A percentile compares a stretch with the other conserved stretches of the same genome.
Conservation (phyloP, 139 green algal genomes). For the Micractinium sp. region DNA sequence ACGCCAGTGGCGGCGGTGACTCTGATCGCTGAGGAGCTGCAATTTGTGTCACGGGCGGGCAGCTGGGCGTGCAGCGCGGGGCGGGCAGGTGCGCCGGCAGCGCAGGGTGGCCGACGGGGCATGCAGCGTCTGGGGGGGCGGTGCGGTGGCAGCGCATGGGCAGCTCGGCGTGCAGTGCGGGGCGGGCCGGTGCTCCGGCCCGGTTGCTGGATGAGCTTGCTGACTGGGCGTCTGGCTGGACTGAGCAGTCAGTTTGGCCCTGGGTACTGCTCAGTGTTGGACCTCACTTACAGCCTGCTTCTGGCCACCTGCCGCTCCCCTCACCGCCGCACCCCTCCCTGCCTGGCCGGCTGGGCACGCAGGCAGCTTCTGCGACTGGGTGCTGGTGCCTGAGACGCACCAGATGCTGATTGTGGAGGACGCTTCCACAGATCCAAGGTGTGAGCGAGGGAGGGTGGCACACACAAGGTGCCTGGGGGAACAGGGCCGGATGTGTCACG, state of each 20-base stretch:
- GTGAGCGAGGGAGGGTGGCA: not conserved
- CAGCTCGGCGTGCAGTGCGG: slow-evolving; percentile 80
- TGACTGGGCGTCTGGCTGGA: not conserved
- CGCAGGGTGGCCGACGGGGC: not conserved
- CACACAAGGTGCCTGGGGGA: not conserved
- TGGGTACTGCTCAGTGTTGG: too few species aligned
- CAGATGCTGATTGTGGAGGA: slow-evolving; percentile 81
- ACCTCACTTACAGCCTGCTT: too few species aligned
- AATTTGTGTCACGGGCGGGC: slow-evolving; percentile 13
- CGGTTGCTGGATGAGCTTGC: too few species aligned
- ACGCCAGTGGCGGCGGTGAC: slow-evolving; percentile 14
- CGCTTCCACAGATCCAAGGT: slow-evolving; percentile 58
- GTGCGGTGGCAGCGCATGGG: not conserved
- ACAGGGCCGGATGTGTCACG: not conserved
- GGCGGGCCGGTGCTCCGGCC: not conserved
- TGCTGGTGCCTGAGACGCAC: not conserved
- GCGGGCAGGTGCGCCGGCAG: not conserved
- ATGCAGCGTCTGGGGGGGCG: slow-evolving; percentile 2
- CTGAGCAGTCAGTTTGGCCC: not conserved
- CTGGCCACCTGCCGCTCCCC: too few species aligned
- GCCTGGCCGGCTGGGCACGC: not conserved
- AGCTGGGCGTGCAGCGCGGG: slow-evolving; percentile 16
- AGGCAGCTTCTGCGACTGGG: slow-evolving; percentile 26
- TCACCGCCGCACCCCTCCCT: too few species aligned
- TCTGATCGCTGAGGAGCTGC: slow-evolving; percentile 16